Percentiles rank a stretch among this genome's conserved stretches.
Conservation (phyloP, 345 rosid species). For the Clarkia xantiana region DNA sequence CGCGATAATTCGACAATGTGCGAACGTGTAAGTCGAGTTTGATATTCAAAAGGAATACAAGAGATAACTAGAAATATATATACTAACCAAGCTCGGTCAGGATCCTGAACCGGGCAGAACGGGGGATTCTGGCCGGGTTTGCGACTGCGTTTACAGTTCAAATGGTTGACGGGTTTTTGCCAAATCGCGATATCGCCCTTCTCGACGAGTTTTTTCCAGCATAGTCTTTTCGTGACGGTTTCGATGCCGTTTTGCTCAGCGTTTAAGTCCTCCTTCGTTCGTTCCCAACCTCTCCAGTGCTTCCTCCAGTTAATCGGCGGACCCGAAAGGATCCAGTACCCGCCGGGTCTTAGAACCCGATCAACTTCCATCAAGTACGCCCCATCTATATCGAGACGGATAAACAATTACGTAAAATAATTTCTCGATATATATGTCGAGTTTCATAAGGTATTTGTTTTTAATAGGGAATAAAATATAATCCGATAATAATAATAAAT, state of each 20-base stretch:
- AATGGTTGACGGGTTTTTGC: conserved; percentile 53
- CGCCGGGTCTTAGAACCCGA: conserved; percentile 51
- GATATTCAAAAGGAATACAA: not conserved
- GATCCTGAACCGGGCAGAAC: conserved; percentile 26
- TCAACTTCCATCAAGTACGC: conserved; percentile 50
- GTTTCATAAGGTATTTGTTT: too few relatives aligned
- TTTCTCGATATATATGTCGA: too few relatives aligned
- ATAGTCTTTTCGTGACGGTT: conserved; percentile 28
- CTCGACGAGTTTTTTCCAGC: conserved; percentile 46
- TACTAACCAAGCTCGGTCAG: conserved; percentile 12
- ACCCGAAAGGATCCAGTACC: conserved; percentile 64
- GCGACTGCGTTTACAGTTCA: conserved; percentile 25
- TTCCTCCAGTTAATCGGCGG: conserved; percentile 52
- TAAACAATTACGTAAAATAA: not conserved
- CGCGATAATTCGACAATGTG: not conserved
- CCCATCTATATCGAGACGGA: conserved; percentile 24
- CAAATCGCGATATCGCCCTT: conserved; percentile 47
- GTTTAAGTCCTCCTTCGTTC: conserved; percentile 31
- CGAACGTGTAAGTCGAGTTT: not conserved
- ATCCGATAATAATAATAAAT: too few relatives aligned
- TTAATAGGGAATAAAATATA: too few relatives aligned
- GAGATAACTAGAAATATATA: not conserved
- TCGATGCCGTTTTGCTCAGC: conserved; percentile 36
- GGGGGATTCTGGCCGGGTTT: conserved; percentile 18
- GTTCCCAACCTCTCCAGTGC: conserved; percentile 40